Percentiles rank a stretch among this genome's conserved stretches.
Evolutionary conservation across 225 moss, liverwort and hornwort genomes (phyloP).

Genomic region (Physcomitrellopsis africana): DNA sequence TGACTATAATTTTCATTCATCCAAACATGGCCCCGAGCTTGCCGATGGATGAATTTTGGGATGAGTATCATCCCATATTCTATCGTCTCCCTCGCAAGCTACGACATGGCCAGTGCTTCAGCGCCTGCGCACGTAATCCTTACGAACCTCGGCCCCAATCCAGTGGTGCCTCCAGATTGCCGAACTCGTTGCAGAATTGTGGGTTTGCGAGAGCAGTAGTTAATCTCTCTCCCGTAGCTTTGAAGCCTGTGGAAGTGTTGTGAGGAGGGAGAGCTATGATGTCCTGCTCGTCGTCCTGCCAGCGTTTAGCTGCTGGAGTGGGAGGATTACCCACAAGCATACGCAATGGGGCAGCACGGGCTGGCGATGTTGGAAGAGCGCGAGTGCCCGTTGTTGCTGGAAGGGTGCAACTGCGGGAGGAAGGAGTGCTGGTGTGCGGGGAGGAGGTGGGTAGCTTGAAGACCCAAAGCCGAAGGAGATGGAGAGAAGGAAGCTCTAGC

Average conservation of each 20-base stretch:
- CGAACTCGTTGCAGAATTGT: not conserved
- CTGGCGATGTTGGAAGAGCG: not conserved
- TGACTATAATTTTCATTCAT: too few species aligned
- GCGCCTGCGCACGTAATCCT: constrained; percentile 5
- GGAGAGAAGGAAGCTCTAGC: not conserved
- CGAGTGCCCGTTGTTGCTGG: not conserved
- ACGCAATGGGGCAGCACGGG: not conserved
- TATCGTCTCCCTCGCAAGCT: not conserved
- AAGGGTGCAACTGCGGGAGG: not conserved
- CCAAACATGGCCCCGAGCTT: too few species aligned
- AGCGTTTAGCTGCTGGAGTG: constrained; percentile 24
- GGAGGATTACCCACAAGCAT: constrained; percentile 22
- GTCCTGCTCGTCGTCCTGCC: constrained; percentile 42
- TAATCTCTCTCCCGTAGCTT: not conserved
- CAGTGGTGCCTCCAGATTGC: not conserved
- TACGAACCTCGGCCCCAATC: constrained; percentile 1
- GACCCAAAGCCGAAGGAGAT: not conserved
- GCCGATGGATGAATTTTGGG: not conserved
- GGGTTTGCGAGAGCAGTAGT: not conserved
- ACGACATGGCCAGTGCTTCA: not conserved
- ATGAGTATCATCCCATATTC: not conserved
- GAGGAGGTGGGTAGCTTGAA: not conserved
- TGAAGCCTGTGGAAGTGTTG: not conserved
- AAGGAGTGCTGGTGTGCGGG: not conserved
- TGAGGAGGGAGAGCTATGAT: constrained; percentile 22